Conservation (phyloP, 2,329 filamentous ascomycete species). For the Plectosphaerella sp. region DNA sequence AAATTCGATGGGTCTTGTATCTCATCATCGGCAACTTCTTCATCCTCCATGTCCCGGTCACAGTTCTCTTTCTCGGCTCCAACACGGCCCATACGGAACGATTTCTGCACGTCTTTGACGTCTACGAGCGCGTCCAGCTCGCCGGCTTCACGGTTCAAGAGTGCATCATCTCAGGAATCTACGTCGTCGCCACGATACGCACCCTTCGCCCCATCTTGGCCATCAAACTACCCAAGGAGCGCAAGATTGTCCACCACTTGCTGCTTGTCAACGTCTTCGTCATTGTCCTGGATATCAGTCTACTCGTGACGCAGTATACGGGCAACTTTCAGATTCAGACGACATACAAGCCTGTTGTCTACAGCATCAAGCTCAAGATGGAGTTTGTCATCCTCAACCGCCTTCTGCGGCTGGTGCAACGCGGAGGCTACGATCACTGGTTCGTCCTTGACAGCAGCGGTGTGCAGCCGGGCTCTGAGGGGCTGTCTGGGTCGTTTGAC, state of each 20-base stretch:
- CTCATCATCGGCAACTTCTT: conserved; percentile 49
- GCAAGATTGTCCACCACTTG: conserved; percentile 29
- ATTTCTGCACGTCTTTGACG: conserved; percentile 26
- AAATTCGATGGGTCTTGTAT: conserved; percentile 26
- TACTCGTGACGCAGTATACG: conserved; percentile 32
- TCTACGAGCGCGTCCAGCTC: conserved; percentile 52
- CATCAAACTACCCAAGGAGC: conserved; percentile 36
- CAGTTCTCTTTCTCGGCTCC: conserved; percentile 42
- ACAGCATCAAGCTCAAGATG: conserved; percentile 25
- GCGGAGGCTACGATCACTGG: background rate
- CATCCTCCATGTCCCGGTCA: conserved; percentile 42
- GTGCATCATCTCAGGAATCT: conserved; percentile 46
- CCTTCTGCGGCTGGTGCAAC: conserved; percentile 6
- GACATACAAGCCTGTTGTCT: conserved; percentile 10
- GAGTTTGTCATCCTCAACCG: conserved; percentile 45
- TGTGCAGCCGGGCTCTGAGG: background rate
- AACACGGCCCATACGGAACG: conserved; percentile 16
- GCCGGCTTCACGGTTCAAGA: conserved; percentile 53
- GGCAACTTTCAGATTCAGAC: conserved; percentile 22
- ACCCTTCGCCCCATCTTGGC: conserved; percentile 7
- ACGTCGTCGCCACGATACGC: conserved; percentile 44
- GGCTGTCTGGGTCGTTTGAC: too few species aligned
- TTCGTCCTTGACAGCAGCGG: background rate
- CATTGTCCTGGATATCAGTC: conserved; percentile 30
- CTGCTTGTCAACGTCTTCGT: conserved; percentile 35